Base-by-base conservation (phyloP, 2,329 filamentous ascomycete genomes). In the Colletotrichum agaves region DNA sequence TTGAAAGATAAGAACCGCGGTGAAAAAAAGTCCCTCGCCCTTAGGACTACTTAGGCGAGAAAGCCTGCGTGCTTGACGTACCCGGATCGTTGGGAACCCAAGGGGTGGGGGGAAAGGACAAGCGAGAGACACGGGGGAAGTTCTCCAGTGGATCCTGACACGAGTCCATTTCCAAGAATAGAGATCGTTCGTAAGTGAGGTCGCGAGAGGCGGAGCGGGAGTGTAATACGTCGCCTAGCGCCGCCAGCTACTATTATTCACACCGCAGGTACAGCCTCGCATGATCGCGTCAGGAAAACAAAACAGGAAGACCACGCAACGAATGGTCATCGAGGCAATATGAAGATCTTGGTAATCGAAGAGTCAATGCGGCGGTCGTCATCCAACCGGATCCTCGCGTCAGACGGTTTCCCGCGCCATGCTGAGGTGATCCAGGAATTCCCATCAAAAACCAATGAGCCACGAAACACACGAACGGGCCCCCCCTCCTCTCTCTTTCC, bases 121-220 rank as follows among this genome's bases (percentile, higher is more conserved):
- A 33, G 49, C 21, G 23, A 52, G 33, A 53, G n/a, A 27, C 13
- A 11, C 35, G 31, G 5, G 19, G 52, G 4, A 13, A 43, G 46
- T 52, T 61, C 61, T 61, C 56, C 56, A 39, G 46, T 37, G 37
- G 56, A 64, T 37, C 55, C 46, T 11, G 15, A 6, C 4, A 33
- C 15, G 50, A 35, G 31, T 37, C 11, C 50, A 15, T n/a, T 50
- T 23, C 47, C 47, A 50, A 50, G 47, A 50, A 33, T 50, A 50
- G 47, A 23, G 47, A 50, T 50, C 7, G 47, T 50, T 41, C 12
- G 35, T n/a, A 12, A 12, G 35, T 13, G 1, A 60, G 55, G 55
- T 55, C 52, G 46, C 46, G 37, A 37, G 37, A 37, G 11, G 37
- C 47, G 39, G 31, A 47, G 23, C 11, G 5, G 55, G 10, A 13